These are phyloP conservation scores for Thalassiosira hispida DNA, from an alignment of 352 stramenopile genomes.

Conservation along the genomic window DNA sequence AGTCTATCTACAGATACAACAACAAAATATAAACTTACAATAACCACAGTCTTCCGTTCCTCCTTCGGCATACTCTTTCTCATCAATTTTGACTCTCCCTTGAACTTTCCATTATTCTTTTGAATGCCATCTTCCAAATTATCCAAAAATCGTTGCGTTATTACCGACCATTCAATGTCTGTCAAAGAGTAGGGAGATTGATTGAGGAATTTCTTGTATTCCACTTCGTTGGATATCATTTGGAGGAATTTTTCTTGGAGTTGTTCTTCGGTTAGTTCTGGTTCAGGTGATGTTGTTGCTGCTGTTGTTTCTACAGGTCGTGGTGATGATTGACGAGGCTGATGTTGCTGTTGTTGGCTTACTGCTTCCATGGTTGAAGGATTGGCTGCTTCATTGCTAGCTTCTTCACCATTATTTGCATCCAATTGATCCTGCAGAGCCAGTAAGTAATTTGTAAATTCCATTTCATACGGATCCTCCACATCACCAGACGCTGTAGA, in stretches of 20 bases:
- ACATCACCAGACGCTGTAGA: no score
- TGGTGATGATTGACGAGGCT: no score
- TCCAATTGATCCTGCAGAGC: no score
- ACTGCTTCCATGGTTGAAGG: no score
- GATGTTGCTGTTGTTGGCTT: no score
- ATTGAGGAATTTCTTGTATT: slow-evolving; percentile 58
- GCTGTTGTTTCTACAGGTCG: no score
- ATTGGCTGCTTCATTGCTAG: no score
- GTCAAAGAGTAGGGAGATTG: slow-evolving; percentile 56
- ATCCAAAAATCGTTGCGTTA: slow-evolving; percentile 66
- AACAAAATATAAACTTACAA: slow-evolving; percentile 47
- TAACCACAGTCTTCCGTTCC: slow-evolving; percentile 63
- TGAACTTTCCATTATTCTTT: slow-evolving; percentile 64
- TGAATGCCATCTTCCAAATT: slow-evolving; percentile 73
- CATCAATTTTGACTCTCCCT: slow-evolving; percentile 38
- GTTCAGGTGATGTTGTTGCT: no score
- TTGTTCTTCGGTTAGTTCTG: no score
- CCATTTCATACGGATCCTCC: no score
- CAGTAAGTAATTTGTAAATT: no score
- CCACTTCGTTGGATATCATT: slow-evolving; percentile 61
- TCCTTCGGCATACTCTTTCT: slow-evolving; percentile 18
- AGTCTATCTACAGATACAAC: slow-evolving; percentile 1
- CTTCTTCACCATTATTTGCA: no score
- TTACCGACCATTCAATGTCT: slow-evolving; percentile 39
- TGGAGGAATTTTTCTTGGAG: slow-evolving; percentile 49